Conservation (phyloP, 768 basidiomycete genomes). For the Exsudoporus frostii region DNA sequence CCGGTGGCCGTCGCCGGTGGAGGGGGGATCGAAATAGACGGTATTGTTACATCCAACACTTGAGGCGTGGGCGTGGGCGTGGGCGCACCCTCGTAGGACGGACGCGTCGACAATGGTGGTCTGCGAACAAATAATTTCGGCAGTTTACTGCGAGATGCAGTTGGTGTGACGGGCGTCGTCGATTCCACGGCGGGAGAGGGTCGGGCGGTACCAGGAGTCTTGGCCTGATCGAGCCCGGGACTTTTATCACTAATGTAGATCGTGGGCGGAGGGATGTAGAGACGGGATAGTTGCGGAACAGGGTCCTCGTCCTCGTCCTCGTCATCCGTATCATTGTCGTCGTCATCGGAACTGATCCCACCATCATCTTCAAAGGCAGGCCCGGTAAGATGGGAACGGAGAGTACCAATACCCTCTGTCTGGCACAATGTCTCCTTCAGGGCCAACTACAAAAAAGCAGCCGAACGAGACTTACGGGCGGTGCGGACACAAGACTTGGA, state of each 20-base stretch:
- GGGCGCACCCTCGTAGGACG: conserved; percentile 27
- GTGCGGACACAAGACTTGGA: conserved; percentile 68
- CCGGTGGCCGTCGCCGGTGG: conserved; percentile 9
- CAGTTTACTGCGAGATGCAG: conserved; percentile 27
- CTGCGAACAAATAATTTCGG: conserved; percentile 37
- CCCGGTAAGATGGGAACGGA: conserved; percentile 56
- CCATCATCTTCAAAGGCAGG: conserved; percentile 74
- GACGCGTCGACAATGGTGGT: conserved; percentile 28
- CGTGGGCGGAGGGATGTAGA: conserved; percentile 20
- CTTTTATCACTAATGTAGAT: conserved; percentile 18
- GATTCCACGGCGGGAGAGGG: conserved; percentile 22
- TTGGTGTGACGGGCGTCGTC: conserved; percentile 26
- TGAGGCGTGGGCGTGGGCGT: conserved; percentile 1
- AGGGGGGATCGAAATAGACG: conserved; percentile 16
- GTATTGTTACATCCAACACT: neutral
- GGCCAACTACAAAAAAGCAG: neutral
- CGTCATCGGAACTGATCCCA: conserved; percentile 57
- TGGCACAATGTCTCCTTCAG: conserved; percentile 25
- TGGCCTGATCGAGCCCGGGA: conserved; percentile 7
- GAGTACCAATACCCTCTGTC: conserved; percentile 86
- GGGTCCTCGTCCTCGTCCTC: conserved; percentile 34
- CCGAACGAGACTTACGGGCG: conserved; percentile 55
- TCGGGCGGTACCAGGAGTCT: conserved; percentile 23
- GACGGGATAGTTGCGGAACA: conserved; percentile 20
- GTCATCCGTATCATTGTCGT: conserved; percentile 34